Conservation (phyloP, 352 stramenopile species). For the Thraustotheca clavata region DNA sequence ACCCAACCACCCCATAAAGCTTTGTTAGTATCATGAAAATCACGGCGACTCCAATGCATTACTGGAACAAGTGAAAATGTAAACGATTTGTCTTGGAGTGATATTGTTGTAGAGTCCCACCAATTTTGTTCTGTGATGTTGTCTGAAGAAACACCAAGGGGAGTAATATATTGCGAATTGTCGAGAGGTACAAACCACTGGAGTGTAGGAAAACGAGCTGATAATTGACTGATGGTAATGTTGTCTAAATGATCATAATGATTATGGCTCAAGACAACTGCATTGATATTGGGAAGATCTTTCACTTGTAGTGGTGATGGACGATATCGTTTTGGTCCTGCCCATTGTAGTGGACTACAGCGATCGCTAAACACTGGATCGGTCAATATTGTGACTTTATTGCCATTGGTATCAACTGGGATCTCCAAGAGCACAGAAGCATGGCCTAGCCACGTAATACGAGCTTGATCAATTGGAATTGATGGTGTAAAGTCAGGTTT, state of each 20-base stretch:
- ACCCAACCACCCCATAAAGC: constrained; percentile 37
- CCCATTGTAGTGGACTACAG: constrained; percentile 24
- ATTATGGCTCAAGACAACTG: constrained; percentile 44
- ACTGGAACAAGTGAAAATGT: constrained; percentile 24
- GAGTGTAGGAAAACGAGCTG: background rate
- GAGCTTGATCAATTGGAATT: background rate
- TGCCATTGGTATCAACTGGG: background rate
- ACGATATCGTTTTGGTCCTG: constrained; percentile 24
- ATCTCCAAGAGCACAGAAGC: constrained; percentile 35
- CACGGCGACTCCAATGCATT: constrained; percentile 33
- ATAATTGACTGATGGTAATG: constrained; percentile 23
- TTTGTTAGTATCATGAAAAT: constrained; percentile 25
- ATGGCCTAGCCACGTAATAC: constrained; percentile 40
- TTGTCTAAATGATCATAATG: constrained; percentile 43
- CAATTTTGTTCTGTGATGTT: constrained; percentile 23
- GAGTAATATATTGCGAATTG: background rate
- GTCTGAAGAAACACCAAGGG: constrained; percentile 1
- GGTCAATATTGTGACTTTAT: constrained; percentile 31
- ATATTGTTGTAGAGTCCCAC: constrained; percentile 13
- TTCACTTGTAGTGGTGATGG: constrained; percentile 21
- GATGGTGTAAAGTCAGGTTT: constrained; percentile 1
- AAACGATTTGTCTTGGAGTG: background rate
- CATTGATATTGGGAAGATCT: constrained; percentile 30
- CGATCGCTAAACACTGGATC: constrained; percentile 34
- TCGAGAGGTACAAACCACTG: constrained; percentile 23